phyloP scores from a whole-genome alignment of 148 eudicot genomes.

The Cornus controversa region DNA sequence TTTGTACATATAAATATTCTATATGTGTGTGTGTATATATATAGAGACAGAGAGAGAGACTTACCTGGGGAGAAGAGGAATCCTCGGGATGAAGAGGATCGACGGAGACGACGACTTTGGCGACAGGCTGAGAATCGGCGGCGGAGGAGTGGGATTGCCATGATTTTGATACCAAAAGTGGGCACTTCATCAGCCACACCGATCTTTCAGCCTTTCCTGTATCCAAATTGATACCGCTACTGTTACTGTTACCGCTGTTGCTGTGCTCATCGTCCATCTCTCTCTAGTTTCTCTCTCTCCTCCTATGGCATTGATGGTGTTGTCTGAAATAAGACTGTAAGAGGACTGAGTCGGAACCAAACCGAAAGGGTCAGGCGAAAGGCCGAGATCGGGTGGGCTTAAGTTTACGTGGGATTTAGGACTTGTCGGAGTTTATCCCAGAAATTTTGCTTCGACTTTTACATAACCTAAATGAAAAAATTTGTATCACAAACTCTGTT shows the following conservation, averaged over 20 bases:
- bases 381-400: not conserved
- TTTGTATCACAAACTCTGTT: too few relatives aligned
- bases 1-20: not conserved
- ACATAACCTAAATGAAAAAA: too few relatives aligned
- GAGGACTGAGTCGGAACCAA: conserved; percentile 1
- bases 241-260: conserved; percentile 16
- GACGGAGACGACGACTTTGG: conserved; percentile 79
- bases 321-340: not conserved
- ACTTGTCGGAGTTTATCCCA: too few relatives aligned
- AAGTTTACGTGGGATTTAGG: not conserved
- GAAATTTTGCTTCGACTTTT: too few relatives aligned
- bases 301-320: not conserved
- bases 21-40: not conserved
- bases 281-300: not conserved
- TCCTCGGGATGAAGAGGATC: conserved; percentile 77
- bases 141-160: conserved; percentile 67
- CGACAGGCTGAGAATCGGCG: conserved; percentile 41
- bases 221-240: conserved; percentile 37
- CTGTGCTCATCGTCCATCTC: not conserved
- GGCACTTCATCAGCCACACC: conserved; percentile 96
- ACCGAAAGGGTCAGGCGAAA: not conserved
- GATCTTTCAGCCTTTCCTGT: conserved; percentile 58
- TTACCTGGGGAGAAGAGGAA: conserved; percentile 40
- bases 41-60: not conserved
- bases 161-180: conserved; percentile 65